A percentile compares a stretch with the other conserved stretches of the same genome.
These are phyloP conservation scores for Solioccasus polychromus DNA, from an alignment of 768 basidiomycete species.

Conservation along the genomic window DNA sequence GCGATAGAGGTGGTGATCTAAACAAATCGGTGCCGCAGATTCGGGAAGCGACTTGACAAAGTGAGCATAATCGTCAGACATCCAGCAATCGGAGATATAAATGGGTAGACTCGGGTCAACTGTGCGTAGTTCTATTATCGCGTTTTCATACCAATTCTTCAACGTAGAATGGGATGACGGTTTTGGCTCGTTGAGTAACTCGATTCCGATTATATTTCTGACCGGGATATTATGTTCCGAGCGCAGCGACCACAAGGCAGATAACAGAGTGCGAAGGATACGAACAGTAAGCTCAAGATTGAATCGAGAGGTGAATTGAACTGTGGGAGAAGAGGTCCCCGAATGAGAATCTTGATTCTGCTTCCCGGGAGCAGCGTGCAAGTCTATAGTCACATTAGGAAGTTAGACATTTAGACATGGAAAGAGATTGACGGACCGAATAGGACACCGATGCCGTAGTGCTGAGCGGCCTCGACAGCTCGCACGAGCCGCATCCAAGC, in stretches of 20 bases:
- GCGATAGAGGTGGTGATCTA: conserved; percentile 84
- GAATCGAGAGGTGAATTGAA: conserved; percentile 47
- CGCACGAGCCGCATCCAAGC: conserved; percentile 65
- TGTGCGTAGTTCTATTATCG: conserved; percentile 50
- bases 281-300: conserved; percentile 48
- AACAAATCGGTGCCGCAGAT: conserved; percentile 44
- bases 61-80: conserved; percentile 57
- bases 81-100: conserved; percentile 78
- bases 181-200: conserved; percentile 60
- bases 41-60: conserved; percentile 42
- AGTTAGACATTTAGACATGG: conserved; percentile 12
- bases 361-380: conserved; percentile 74
- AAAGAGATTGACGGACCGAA: conserved; percentile 44
- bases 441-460: conserved; percentile 66
- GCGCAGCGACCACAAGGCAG: conserved; percentile 44
- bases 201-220: conserved; percentile 51
- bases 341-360: conserved; percentile 69
- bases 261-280: conserved; percentile 45
- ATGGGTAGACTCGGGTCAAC: conserved; percentile 60
- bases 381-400: conserved; percentile 43
- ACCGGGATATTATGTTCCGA: conserved; percentile 39
- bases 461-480: conserved; percentile 57
- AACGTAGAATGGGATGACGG: conserved; percentile 49
- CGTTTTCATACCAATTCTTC: conserved; percentile 59
- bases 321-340: conserved; percentile 49